Evolutionary conservation across 1,284 basidiomycete genomes (phyloP).

Genomic region (Butyriboletus regius): DNA sequence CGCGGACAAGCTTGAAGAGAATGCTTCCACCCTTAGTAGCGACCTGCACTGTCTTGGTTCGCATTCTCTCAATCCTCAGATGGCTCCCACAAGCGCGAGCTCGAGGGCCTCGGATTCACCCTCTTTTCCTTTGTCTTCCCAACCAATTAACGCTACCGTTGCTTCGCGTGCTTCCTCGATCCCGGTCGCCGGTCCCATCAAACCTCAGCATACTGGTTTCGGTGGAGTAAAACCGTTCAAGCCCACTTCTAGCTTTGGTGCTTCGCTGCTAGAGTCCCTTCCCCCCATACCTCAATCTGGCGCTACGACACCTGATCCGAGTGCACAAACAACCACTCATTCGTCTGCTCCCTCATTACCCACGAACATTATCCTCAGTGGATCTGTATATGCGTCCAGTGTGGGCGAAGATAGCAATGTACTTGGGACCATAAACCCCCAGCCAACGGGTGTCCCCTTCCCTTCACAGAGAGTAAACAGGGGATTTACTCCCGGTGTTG

Average conservation of each 20-base stretch:
- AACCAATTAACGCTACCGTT: conserved; percentile 44
- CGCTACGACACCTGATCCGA: conserved; percentile 43
- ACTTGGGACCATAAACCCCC: conserved; percentile 16
- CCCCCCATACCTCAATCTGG: conserved; percentile 62
- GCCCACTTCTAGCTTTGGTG: conserved; percentile 82
- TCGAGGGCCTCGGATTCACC: conserved; percentile 48
- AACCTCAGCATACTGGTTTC: conserved; percentile 77
- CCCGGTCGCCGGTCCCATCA: conserved; percentile 36
- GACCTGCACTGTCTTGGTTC: conserved; percentile 12
- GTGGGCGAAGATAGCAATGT: conserved; percentile 31
- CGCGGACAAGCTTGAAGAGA: conserved; percentile 32
- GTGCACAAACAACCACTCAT: conserved; percentile 15
- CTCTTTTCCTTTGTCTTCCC: conserved; percentile 37
- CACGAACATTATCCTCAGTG: conserved; percentile 7
- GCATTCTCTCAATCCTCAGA: conserved; percentile 30
- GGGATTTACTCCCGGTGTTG: conserved; percentile 46
- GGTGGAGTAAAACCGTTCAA: conserved; percentile 83
- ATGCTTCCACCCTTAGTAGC: conserved; percentile 2
- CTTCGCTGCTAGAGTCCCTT: conserved; percentile 68
- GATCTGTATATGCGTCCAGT: conserved; percentile 10
- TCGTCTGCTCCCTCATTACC: conserved; percentile 17
- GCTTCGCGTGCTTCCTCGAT: conserved; percentile 32
- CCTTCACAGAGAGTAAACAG: conserved; percentile 28
- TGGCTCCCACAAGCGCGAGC: conserved; percentile 37
- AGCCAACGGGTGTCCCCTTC: conserved; percentile 21